phyloP scores from a whole-genome alignment of 2,329 filamentous ascomycete species.

The Ophiocordyceps robertsii region DNA sequence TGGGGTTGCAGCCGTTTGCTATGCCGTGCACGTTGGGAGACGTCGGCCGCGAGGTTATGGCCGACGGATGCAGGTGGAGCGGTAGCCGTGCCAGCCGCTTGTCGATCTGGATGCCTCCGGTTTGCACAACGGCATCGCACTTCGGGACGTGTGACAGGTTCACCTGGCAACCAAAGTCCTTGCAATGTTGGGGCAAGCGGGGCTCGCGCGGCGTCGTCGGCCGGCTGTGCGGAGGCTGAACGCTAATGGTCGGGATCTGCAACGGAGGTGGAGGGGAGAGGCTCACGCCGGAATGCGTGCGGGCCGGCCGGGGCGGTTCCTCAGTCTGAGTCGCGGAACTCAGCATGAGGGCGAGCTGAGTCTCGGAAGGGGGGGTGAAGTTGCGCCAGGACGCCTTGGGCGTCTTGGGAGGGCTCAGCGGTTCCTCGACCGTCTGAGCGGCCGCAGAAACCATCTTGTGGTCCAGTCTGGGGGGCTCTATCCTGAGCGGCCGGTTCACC shows the following conservation, averaged over 20 bases:
- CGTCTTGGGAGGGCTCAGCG: slow-evolving; percentile 51
- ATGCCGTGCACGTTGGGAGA: slow-evolving; percentile 32
- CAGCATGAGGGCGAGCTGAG: slow-evolving; percentile 25
- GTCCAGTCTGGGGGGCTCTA: slow-evolving; percentile 27
- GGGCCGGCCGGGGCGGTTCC: slow-evolving; percentile 4
- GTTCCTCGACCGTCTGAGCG: slow-evolving; percentile 10
- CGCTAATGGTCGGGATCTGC: slow-evolving; percentile 72
- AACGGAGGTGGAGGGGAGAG: slow-evolving; percentile 26
- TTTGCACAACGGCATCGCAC: slow-evolving; percentile 49
- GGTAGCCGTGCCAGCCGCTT: slow-evolving; percentile 63
- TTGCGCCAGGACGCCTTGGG: slow-evolving; percentile 37
- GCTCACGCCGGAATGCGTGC: slow-evolving; percentile 9
- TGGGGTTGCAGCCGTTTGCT: slow-evolving; percentile 34
- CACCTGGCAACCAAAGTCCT: slow-evolving; percentile 77
- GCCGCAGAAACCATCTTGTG: slow-evolving; percentile 45
- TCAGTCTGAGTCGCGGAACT: slow-evolving; percentile 52
- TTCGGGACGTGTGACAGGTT: slow-evolving; percentile 15
- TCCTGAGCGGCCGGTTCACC: slow-evolving; percentile 32
- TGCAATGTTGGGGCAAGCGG: slow-evolving; percentile 66
- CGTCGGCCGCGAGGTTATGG: slow-evolving; percentile 48
- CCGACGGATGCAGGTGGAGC: slow-evolving; percentile 64
- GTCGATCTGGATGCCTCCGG: slow-evolving; percentile 80
- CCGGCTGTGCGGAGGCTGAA: slow-evolving; percentile 75
- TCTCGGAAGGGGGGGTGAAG: slow-evolving; percentile 24
- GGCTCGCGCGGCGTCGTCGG: slow-evolving; percentile 67